phyloP scores from a whole-genome alignment of 345 rosid genomes.

The Stellera chamaejasme region DNA sequence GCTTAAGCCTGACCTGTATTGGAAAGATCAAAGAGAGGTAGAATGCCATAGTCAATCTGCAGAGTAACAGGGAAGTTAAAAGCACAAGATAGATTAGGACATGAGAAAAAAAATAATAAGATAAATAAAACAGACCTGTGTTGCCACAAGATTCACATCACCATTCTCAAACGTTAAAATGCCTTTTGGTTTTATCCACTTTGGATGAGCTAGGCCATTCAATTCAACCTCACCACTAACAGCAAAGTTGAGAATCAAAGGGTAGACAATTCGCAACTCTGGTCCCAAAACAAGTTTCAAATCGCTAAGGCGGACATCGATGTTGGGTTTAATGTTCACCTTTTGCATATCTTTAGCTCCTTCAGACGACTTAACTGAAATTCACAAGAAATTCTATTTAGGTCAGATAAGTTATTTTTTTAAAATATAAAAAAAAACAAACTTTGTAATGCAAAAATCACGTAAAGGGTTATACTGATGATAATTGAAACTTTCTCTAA shows the following conservation, averaged over 20 bases:
- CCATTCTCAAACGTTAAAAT: constrained; percentile 90
- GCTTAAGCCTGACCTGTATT: constrained; percentile 80
- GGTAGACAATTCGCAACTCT: constrained; percentile 84
- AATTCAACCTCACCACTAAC: constrained; percentile 92
- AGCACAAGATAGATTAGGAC: constrained; percentile 1
- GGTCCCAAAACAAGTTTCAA: constrained; percentile 93
- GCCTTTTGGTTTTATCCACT: constrained; percentile 84
- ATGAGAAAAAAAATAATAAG: background rate
- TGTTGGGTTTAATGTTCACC: constrained; percentile 61
- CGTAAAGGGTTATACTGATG: background rate
- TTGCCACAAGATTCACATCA: constrained; percentile 96
- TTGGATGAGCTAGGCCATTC: constrained; percentile 90
- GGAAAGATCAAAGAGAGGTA: constrained; percentile 11
- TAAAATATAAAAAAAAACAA: background rate
- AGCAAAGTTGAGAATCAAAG: constrained; percentile 87
- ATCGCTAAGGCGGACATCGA: constrained; percentile 81
- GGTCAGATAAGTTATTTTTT: background rate
- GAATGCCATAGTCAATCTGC: background rate
- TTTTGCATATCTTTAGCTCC: constrained; percentile 61
- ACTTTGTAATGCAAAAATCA: background rate
- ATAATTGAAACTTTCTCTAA: background rate
- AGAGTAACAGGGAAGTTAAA: constrained; percentile 7
- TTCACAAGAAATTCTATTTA: constrained; percentile 13
- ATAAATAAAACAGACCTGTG: constrained; percentile 52
- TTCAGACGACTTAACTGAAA: constrained; percentile 58